These are phyloP conservation scores for Talaromyces proteolyticus DNA, from an alignment of 495 filamentous ascomycete species.

Conservation along the genomic window DNA sequence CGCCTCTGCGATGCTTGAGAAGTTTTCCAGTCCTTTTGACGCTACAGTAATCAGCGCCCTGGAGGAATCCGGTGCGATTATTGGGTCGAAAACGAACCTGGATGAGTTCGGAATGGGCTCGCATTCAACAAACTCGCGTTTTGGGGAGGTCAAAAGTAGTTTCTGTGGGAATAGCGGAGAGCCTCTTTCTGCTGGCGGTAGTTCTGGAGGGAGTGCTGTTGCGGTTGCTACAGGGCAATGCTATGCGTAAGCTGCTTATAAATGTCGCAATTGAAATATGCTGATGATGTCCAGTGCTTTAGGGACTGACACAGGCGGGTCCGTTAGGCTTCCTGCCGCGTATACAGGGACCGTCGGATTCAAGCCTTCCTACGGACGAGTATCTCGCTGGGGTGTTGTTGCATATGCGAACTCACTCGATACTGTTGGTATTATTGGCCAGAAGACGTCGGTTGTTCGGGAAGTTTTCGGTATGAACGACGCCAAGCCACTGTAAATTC, in stretches of 20 bases:
- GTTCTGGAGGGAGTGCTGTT: slow-evolving; percentile 89
- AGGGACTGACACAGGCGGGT: slow-evolving; percentile 93
- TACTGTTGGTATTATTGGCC: slow-evolving; percentile 78
- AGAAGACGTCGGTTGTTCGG: slow-evolving; percentile 37
- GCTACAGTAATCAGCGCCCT: slow-evolving; percentile 74
- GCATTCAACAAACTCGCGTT: slow-evolving; percentile 69
- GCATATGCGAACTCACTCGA: slow-evolving; percentile 95
- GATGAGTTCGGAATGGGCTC: slow-evolving; percentile 99
- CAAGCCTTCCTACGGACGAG: slow-evolving; percentile 84
- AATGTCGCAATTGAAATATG: not conserved
- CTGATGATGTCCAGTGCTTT: slow-evolving; percentile 49
- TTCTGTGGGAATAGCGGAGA: slow-evolving; percentile 15
- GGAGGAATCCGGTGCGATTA: slow-evolving; percentile 53
- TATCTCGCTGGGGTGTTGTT: slow-evolving; percentile 85
- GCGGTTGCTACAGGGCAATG: slow-evolving; percentile 70
- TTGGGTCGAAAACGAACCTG: slow-evolving; percentile 82
- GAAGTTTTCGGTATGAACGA: slow-evolving; percentile 47
- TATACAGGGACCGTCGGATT: slow-evolving; percentile 86
- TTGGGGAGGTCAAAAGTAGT: slow-evolving; percentile 58
- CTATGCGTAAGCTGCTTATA: slow-evolving; percentile 45
- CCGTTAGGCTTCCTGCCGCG: slow-evolving; percentile 84
- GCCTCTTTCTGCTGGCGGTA: slow-evolving; percentile 72
- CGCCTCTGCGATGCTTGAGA: slow-evolving; percentile 68
- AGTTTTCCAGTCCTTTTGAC: slow-evolving; percentile 69
- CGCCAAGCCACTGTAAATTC: not conserved